Base-by-base conservation (phyloP, 129 eudicot genomes). In the Pittosporum tobira region DNA sequence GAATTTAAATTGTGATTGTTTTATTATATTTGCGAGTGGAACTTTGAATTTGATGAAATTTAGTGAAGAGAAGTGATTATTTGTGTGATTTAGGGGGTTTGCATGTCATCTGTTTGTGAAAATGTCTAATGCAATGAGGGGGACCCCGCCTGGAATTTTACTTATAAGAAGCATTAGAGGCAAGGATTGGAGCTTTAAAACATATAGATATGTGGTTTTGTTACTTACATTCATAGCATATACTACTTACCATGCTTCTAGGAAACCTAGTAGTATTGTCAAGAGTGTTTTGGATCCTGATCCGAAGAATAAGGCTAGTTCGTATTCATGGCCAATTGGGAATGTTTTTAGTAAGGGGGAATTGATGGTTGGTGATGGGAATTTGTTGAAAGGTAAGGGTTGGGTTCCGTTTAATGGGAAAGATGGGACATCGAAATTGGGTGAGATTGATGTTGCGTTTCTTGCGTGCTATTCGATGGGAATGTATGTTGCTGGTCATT, bases 401-500 rank as follows among this genome's bases (percentile, higher is more conserved):
- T 89, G 97, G 97, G 78, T 62, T 3, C 97, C 97, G 19, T 85
- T 85, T 61, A 71, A 85, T 45, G 95, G 81, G 6, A 69, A 64
- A 20, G 76, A 75, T 14, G 97, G 97, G 19, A 77, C 93, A 0
- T 72, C 75, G 0, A 85, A 80, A 62, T 71, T 89, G 63, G 97
- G 97, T 11, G 94, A 79, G 48, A 82, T 89, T 37, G 97, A 89
- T 57, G 83, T 89, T 54, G 95, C 97, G 5, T 89, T 89, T 60
- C 88, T 89, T 1, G 79, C 86, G 0, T 75, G 83, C 67, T 89
- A 89, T 56, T 80, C 97, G 0, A 48, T 80, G 22, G 97, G 95
- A n/a, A 89, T 89, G 97, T 89, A 79, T 40, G 84, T 79, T 28
- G 95, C 94, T 16, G 97, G 97, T 2, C 95, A 85, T 70, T 65